A percentile compares a stretch with the other conserved stretches of the same genome.
phyloP scores from a whole-genome alignment of 2,329 filamentous ascomycete species.

The Emergomyces pasteurianus region DNA sequence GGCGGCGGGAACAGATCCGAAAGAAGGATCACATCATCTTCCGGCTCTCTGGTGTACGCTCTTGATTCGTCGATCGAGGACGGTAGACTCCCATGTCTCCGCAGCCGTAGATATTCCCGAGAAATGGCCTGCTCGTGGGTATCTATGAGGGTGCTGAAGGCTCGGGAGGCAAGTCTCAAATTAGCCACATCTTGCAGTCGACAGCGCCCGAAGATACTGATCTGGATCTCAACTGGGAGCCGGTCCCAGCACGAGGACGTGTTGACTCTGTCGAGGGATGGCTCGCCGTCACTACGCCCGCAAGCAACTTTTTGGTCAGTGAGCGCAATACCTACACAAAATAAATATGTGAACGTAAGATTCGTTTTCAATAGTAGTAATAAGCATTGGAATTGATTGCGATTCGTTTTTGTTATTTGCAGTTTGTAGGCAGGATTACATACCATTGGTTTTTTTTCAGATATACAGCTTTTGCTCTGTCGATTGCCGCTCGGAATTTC shows the following conservation, averaged over 20 bases:
- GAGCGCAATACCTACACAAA: neutral
- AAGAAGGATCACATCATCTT: conserved; percentile 32
- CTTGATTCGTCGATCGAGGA: conserved; percentile 25
- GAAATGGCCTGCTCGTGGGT: conserved; percentile 29
- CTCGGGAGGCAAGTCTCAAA: conserved; percentile 29
- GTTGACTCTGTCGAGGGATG: neutral
- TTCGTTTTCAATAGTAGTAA: neutral
- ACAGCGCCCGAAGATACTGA: conserved; percentile 30
- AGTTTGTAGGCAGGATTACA: neutral
- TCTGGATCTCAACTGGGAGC: conserved; percentile 31
- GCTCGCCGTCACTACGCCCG: neutral
- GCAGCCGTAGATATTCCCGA: conserved; percentile 30
- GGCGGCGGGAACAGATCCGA: conserved; percentile 32
- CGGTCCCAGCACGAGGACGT: conserved; percentile 26
- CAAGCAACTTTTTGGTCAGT: neutral
- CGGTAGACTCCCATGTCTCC: conserved; percentile 32
- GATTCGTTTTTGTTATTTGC: neutral
- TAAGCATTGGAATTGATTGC: neutral
- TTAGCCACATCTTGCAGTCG: conserved; percentile 25
- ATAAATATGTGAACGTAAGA: neutral
- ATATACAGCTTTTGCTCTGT: conserved; percentile 9
- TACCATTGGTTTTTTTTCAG: conserved; percentile 4
- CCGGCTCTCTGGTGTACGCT: conserved; percentile 29
- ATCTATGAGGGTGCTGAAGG: conserved; percentile 25
- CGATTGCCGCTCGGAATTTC: conserved; percentile 9